Percentiles rank a stretch among this genome's conserved stretches.
Conservation (phyloP, 2,329 filamentous ascomycete genomes). For the Talaromyces sp. region DNA sequence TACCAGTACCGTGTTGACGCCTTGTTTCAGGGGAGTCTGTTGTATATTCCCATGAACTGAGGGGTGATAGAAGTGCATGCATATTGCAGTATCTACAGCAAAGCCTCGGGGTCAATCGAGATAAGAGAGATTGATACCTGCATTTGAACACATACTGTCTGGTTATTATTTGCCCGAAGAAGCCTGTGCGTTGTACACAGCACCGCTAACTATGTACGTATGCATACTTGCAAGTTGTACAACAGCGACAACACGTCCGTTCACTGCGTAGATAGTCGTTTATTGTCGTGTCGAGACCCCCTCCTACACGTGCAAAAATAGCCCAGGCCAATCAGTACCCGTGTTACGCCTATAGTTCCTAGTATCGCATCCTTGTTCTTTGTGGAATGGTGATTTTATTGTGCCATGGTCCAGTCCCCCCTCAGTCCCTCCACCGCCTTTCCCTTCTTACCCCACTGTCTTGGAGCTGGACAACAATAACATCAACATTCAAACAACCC, state of each 20-base stretch:
- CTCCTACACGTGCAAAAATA: neutral
- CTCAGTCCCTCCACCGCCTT: conserved; percentile 24
- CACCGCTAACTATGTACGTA: neutral
- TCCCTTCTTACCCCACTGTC: conserved; percentile 21
- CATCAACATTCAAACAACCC: neutral
- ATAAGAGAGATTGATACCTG: neutral
- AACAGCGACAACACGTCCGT: neutral
- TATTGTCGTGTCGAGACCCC: neutral
- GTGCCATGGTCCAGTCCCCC: conserved; percentile 4
- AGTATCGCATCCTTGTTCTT: neutral
- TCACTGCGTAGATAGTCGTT: no score
- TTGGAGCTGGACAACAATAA: neutral
- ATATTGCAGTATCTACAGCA: neutral
- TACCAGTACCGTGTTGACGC: no score
- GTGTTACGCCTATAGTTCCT: neutral
- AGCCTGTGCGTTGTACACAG: neutral
- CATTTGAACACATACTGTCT: neutral
- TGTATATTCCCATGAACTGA: neutral
- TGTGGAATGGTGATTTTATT: neutral
- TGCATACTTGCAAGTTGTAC: neutral
- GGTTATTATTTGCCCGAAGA: neutral
- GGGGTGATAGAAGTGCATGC: neutral
- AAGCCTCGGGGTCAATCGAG: neutral
- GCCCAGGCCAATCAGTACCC: neutral
- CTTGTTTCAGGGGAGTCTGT: neutral